Base-by-base conservation (phyloP, 192 early-diverging fungal genomes). In the Linnemannia schmuckeri region DNA sequence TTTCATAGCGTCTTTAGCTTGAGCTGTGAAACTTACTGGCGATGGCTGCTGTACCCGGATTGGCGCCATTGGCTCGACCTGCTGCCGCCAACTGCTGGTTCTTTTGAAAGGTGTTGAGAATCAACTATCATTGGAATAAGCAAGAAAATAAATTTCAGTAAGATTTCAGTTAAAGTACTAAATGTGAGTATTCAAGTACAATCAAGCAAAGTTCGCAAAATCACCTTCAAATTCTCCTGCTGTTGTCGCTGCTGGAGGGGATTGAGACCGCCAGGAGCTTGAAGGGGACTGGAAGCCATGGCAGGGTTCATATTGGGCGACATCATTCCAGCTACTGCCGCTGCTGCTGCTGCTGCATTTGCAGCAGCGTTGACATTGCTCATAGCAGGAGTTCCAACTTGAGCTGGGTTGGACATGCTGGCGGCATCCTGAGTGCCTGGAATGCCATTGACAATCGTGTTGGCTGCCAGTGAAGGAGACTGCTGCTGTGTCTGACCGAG, bases 321-420 rank as follows among this genome's bases (percentile, higher is more conserved):
- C 85, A 87, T 81, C 85, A 87, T 81, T 37, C 85, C 85, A 24
- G 41, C 68, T 3, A 75, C 79, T n/a, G 66, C 76, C 15, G 57
- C 55, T 0, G 79, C 79, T 37, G 66, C 72, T 15, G 44, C 55
- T 13, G 72, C 72, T 35, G 24, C 52, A 22, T 37, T 78, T 20
- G 52, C 41, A 30, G 63, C 54, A 13, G 78, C 73, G 22, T 61
- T 77, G 24, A 22, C 68, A 33, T 61, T 69, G 75, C 49, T 79
- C 49, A 66, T 30, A 46, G 35, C 22, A 22, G 71, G 47, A 22
- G 61, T 37, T n/a, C 40, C 52, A 20, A 66, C 76, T 27, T 49
- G 72, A n/a, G 38, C 47, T 57, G 30, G 44, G 24, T 44, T 75
- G 27, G 68, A 15, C 61, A 42, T n/a, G 49, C 54, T 72, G 41